phyloP scores from a whole-genome alignment of 305 asterid genomes.

The Ilex paraguariensis region DNA sequence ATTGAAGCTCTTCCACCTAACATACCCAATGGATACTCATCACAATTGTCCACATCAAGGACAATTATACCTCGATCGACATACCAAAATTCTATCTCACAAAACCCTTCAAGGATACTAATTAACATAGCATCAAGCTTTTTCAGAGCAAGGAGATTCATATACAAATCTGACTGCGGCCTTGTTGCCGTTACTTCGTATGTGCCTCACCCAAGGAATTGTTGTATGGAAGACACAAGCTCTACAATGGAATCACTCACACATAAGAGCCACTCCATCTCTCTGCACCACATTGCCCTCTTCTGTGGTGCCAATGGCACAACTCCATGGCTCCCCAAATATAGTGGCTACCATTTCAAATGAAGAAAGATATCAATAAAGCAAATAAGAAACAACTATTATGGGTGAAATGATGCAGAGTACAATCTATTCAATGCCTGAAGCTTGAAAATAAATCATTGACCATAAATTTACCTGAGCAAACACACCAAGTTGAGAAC shows the following conservation, averaged over 20 bases:
- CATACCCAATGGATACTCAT: slow-evolving; percentile 37
- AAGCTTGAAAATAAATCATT: no score
- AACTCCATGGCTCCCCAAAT: slow-evolving; percentile 85
- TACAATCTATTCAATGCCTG: no score
- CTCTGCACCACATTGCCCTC: slow-evolving; percentile 65
- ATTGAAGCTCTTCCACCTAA: neutral
- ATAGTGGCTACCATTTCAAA: slow-evolving; percentile 42
- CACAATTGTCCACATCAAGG: slow-evolving; percentile 40
- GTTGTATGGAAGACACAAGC: slow-evolving; percentile 77
- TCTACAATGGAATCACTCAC: slow-evolving; percentile 75
- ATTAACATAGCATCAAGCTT: slow-evolving; percentile 41
- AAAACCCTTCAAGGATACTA: slow-evolving; percentile 55
- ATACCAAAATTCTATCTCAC: slow-evolving; percentile 60
- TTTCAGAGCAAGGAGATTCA: slow-evolving; percentile 85
- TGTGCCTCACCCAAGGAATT: slow-evolving; percentile 59
- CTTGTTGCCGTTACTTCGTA: slow-evolving; percentile 82
- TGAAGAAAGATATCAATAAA: no score
- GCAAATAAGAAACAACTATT: no score
- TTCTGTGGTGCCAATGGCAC: slow-evolving; percentile 63
- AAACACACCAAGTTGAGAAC: no score
- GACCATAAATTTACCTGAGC: no score
- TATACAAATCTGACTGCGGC: slow-evolving; percentile 64
- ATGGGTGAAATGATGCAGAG: no score
- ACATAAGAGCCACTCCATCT: slow-evolving; percentile 35
- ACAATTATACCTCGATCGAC: slow-evolving; percentile 65